Percentiles rank a stretch among this genome's conserved stretches.
phyloP scores from a whole-genome alignment of 176 grass and related monocot species.

The Oryza punctata region DNA sequence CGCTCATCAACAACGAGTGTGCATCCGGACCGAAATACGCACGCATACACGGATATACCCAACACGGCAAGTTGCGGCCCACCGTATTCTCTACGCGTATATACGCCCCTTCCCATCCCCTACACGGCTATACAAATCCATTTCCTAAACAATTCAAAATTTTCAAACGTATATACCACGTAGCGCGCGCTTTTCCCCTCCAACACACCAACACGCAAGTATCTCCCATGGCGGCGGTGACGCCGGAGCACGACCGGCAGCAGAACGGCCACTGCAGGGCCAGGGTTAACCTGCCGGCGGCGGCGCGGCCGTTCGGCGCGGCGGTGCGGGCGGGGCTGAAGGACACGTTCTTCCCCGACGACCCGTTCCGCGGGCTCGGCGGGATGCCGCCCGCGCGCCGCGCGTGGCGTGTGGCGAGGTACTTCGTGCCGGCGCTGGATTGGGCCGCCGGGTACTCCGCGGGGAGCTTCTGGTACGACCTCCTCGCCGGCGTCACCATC shows the following conservation, averaged over 20 bases:
- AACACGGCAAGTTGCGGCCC: neutral
- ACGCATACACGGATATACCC: neutral
- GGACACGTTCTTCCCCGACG: constrained; percentile 60
- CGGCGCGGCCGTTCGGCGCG: neutral
- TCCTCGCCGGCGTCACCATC: constrained; percentile 63
- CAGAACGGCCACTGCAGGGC: neutral
- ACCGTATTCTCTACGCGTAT: neutral
- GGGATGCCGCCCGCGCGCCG: neutral
- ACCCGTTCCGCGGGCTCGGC: constrained; percentile 45
- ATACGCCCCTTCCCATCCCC: neutral
- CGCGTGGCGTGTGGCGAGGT: constrained; percentile 25
- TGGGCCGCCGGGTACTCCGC: constrained; percentile 46
- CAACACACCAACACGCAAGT: neutral
- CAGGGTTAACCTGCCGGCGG: constrained; percentile 32
- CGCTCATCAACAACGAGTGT: neutral
- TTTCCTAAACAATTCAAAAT: too few relatives aligned
- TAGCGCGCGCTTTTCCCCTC: neutral
- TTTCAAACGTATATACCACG: neutral
- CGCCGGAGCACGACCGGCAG: neutral
- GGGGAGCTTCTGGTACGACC: constrained; percentile 42
- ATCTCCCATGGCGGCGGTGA: neutral
- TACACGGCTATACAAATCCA: neutral
- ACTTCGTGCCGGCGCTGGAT: constrained; percentile 46
- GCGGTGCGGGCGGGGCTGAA: constrained; percentile 16
- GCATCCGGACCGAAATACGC: too few relatives aligned